Evolutionary conservation across 441 rosid genomes (phyloP).

Genomic region (Corymbia calophylla): DNA sequence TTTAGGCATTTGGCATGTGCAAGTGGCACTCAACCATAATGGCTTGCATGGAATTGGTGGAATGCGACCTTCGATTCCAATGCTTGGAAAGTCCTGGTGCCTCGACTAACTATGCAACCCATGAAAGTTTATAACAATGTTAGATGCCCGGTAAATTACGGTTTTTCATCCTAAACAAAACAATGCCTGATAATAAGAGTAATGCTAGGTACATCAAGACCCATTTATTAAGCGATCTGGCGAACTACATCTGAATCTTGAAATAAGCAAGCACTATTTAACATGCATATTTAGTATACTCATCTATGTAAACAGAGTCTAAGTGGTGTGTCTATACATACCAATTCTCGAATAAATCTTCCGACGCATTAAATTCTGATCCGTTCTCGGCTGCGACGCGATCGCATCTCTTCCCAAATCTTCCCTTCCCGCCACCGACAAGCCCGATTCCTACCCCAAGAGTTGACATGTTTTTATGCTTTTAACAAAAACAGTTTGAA

Average conservation of each 20-base stretch:
- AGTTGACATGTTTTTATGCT: background rate
- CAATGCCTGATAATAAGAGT: background rate
- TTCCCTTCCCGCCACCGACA: constrained; percentile 9
- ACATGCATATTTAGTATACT: background rate
- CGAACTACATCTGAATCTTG: background rate
- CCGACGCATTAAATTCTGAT: constrained; percentile 14
- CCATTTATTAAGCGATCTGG: background rate
- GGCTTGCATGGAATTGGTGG: background rate
- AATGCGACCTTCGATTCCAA: background rate
- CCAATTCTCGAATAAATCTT: background rate
- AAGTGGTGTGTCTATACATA: background rate
- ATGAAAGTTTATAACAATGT: background rate
- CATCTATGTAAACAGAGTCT: background rate
- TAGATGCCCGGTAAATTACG: background rate
- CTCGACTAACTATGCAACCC: background rate
- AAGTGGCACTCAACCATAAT: background rate
- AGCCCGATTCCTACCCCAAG: constrained; percentile 1
- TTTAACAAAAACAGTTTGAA: background rate
- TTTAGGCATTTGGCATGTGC: background rate
- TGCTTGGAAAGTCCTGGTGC: background rate
- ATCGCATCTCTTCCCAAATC: constrained; percentile 11
- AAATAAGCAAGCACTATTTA: background rate
- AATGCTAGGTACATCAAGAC: background rate
- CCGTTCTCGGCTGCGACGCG: constrained; percentile 35
- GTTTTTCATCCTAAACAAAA: background rate